A percentile compares a stretch with the other conserved stretches of the same genome.
phyloP scores from a whole-genome alignment of 441 rosid species.

The Pelargonium cotyledonis region DNA sequence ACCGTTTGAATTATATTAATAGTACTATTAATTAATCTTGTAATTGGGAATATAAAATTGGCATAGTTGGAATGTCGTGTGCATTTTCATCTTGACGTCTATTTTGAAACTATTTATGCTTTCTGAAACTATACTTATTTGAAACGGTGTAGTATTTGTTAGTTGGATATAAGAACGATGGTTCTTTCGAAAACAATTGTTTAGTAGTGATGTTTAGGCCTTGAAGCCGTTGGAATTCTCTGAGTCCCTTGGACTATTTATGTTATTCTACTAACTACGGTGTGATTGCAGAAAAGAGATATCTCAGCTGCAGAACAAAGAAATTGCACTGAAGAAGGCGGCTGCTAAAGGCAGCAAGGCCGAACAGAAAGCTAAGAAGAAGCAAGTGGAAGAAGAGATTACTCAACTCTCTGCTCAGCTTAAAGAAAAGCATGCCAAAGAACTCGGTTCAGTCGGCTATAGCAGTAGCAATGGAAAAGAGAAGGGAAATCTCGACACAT shows the following conservation, averaged over 20 bases:
- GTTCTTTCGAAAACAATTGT: background rate
- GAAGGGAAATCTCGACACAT: slow-evolving; percentile 51
- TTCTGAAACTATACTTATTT: too few species aligned
- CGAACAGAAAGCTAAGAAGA: slow-evolving; percentile 93
- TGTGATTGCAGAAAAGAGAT: slow-evolving; percentile 54
- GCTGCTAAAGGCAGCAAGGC: slow-evolving; percentile 98
- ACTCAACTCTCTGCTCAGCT: slow-evolving; percentile 61
- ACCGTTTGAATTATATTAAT: too few species aligned
- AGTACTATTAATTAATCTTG: too few species aligned
- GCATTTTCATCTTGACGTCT: too few species aligned
- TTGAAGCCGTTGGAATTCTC: background rate
- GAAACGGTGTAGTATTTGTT: background rate
- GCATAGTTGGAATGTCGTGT: background rate
- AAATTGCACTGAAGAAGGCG: slow-evolving; percentile 68
- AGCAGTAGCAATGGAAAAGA: slow-evolving; percentile 37
- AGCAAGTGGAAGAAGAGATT: slow-evolving; percentile 82
- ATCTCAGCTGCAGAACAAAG: slow-evolving; percentile 68
- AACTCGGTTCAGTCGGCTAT: slow-evolving; percentile 73
- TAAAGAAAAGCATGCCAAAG: slow-evolving; percentile 68
- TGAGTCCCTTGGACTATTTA: background rate
- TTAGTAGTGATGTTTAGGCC: background rate
- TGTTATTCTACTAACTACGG: background rate
- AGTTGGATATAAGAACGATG: background rate
- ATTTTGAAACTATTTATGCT: too few species aligned
- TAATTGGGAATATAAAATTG: too few species aligned